These are phyloP conservation scores for Petunia secreta DNA, from an alignment of 257 asterid species.

Conservation along the genomic window DNA sequence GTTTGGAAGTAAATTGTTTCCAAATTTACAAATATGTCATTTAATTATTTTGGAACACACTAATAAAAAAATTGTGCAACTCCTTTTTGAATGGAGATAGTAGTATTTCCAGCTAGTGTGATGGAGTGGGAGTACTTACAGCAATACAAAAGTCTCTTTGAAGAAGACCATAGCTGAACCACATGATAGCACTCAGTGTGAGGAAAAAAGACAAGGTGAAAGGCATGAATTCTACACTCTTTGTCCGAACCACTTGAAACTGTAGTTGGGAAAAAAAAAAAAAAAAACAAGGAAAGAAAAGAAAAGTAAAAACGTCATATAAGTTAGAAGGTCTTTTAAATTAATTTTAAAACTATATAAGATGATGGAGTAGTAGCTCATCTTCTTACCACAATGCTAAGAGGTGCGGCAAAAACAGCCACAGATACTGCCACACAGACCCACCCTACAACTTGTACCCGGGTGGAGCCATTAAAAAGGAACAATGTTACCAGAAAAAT, in stretches of 20 bases:
- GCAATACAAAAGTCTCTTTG: conserved; percentile 51
- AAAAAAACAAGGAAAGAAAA: too few species aligned
- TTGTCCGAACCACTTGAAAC: conserved; percentile 75
- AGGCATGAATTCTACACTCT: conserved; percentile 89
- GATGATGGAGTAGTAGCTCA: too few species aligned
- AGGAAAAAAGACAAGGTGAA: conserved; percentile 69
- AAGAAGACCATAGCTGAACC: conserved; percentile 77
- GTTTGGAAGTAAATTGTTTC: too few species aligned
- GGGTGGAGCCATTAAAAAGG: conserved; percentile 18
- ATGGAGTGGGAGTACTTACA: conserved; percentile 26
- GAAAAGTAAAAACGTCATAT: background rate
- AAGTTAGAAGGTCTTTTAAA: background rate
- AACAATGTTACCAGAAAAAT: conserved; percentile 34
- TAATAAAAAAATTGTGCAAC: background rate
- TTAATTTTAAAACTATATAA: background rate
- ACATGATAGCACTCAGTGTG: conserved; percentile 76
- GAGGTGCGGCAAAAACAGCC: conserved; percentile 50
- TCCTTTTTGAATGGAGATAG: too few species aligned
- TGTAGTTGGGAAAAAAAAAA: conserved; percentile 23
- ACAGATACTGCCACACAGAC: conserved; percentile 43
- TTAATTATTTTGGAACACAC: too few species aligned
- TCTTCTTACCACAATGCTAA: conserved; percentile 43
- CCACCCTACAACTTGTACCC: conserved; percentile 50
- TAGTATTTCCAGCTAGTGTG: background rate
- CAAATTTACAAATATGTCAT: too few species aligned